Evolutionary conservation across 1,284 basidiomycete species (phyloP).

Genomic region (Papiliotrema flavescens): DNA sequence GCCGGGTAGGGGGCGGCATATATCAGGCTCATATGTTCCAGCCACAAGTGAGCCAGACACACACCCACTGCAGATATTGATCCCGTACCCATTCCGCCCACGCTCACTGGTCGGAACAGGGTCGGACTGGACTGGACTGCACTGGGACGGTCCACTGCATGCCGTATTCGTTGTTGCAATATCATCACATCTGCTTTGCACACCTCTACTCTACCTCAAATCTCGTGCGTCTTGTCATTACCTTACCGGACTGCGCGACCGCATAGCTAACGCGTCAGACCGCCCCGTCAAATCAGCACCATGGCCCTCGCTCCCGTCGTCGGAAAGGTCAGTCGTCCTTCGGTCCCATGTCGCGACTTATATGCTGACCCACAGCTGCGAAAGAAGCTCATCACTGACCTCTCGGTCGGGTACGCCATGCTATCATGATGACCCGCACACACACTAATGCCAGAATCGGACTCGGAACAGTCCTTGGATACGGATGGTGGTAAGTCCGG

Average conservation of each 20-base stretch:
- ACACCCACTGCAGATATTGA: too few species aligned
- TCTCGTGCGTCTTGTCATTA: background rate
- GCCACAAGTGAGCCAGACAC: too few species aligned
- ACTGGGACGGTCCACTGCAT: too few species aligned
- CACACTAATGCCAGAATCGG: conserved; percentile 56
- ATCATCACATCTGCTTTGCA: too few species aligned
- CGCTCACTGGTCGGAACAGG: too few species aligned
- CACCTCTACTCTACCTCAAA: background rate
- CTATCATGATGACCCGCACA: background rate
- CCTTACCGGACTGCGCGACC: too few species aligned
- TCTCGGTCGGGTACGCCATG: conserved; percentile 54
- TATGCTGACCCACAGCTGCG: conserved; percentile 54
- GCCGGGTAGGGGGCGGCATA: too few species aligned
- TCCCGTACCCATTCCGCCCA: too few species aligned
- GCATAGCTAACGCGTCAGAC: too few species aligned
- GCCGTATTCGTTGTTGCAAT: too few species aligned
- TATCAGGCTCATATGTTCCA: too few species aligned
- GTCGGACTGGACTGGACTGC: too few species aligned
- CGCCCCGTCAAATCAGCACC: conserved; percentile 7
- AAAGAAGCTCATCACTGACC: conserved; percentile 78
- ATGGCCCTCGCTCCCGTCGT: conserved; percentile 83
- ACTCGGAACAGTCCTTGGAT: conserved; percentile 66
- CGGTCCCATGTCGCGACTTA: background rate
- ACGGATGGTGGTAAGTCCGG: conserved; percentile 68
- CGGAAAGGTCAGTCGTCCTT: conserved; percentile 56